Evolutionary conservation across 139 green algal species (phyloP).

Genomic region (Coelastrella sp.): DNA sequence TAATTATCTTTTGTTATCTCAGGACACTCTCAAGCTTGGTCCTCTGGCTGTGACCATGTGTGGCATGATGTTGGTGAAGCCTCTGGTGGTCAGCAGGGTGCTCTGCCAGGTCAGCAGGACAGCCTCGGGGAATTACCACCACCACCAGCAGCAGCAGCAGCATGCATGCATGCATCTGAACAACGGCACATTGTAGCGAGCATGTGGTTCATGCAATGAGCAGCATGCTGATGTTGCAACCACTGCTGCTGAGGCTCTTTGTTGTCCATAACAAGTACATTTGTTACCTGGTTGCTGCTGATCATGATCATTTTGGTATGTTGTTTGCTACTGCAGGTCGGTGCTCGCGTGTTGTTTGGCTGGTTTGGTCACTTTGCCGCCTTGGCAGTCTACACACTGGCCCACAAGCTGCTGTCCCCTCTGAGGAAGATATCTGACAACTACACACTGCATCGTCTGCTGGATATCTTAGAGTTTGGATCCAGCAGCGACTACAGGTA

Average conservation of each 20-base stretch:
- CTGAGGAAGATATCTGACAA: slow-evolving; percentile 29
- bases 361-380: slow-evolving; percentile 69
- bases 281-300: slow-evolving; percentile 13
- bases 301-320: neutral
- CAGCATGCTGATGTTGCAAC: neutral
- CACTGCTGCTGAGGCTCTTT: too few species aligned
- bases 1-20: neutral
- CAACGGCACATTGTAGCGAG: too few species aligned
- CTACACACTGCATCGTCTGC: slow-evolving; percentile 41
- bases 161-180: too few species aligned
- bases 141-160: neutral
- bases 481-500: slow-evolving; percentile 53
- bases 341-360: slow-evolving; percentile 40
- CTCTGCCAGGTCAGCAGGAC: slow-evolving; percentile 10
- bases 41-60: slow-evolving; percentile 61
- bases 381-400: slow-evolving; percentile 56
- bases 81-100: slow-evolving; percentile 47
- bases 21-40: slow-evolving; percentile 57
- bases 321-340: slow-evolving; percentile 60
- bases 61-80: slow-evolving; percentile 66
- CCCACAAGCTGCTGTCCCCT: slow-evolving; percentile 44
- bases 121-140: neutral
- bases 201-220: too few species aligned
- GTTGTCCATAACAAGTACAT: too few species aligned
- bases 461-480: slow-evolving; percentile 59